phyloP scores from a whole-genome alignment of 345 rosid genomes.

The Psidium friedrichsthalianum region DNA sequence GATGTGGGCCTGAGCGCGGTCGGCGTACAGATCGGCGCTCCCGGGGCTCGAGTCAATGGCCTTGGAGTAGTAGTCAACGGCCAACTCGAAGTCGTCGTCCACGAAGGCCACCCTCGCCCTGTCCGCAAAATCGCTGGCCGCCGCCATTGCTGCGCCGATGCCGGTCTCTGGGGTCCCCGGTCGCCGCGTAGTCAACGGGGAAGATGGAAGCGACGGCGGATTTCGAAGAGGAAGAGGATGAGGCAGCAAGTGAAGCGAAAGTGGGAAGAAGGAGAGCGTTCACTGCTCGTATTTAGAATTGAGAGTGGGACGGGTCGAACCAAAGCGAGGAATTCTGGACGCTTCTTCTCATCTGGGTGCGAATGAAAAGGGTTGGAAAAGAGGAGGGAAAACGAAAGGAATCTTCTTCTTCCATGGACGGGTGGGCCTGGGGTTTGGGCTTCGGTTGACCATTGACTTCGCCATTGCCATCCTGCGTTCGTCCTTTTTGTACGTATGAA shows the following conservation, averaged over 20 bases:
- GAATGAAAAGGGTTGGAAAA: background rate
- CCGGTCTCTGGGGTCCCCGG: background rate
- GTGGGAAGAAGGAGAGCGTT: background rate
- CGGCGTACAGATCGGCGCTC: slow-evolving; percentile 47
- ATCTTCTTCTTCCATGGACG: background rate
- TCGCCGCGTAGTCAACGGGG: background rate
- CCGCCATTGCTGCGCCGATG: background rate
- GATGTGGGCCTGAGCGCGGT: slow-evolving; percentile 71
- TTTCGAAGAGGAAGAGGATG: background rate
- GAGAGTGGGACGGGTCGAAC: background rate
- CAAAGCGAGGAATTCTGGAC: background rate
- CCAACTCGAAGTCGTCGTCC: slow-evolving; percentile 50
- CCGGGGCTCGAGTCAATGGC: slow-evolving; percentile 44
- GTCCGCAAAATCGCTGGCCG: slow-evolving; percentile 23
- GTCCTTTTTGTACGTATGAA: no score
- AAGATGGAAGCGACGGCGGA: background rate
- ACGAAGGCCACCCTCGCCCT: slow-evolving; percentile 53
- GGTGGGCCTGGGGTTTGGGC: background rate
- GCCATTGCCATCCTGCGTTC: background rate
- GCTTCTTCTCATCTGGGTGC: background rate
- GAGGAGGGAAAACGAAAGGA: background rate
- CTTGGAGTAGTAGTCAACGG: slow-evolving; percentile 46
- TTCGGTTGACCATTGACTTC: background rate
- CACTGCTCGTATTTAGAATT: background rate
- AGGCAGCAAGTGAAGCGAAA: background rate